phyloP scores from a whole-genome alignment of 2,329 filamentous ascomycete species.

The Taxawa tesnikishii region DNA sequence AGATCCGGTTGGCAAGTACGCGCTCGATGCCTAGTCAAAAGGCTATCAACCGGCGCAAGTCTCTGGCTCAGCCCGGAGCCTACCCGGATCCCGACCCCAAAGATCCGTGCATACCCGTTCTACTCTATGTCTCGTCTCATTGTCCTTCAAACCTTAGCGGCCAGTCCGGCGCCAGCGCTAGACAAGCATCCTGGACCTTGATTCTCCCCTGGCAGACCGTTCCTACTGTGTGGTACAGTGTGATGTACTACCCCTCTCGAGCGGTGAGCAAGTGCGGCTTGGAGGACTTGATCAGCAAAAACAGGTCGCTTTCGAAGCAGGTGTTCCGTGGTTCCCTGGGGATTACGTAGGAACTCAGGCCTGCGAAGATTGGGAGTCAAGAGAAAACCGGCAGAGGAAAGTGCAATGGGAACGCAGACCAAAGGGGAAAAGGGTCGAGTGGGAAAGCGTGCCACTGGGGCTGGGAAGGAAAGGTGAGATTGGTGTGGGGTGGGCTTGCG shows the following conservation, averaged over 20 bases:
- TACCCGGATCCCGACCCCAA: constrained; percentile 42
- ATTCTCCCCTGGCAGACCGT: constrained; percentile 88
- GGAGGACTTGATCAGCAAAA: constrained; percentile 69
- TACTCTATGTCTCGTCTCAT: constrained; percentile 43
- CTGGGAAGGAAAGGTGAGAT: constrained; percentile 67
- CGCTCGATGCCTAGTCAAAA: constrained; percentile 62
- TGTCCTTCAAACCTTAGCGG: constrained; percentile 26
- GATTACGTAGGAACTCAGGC: constrained; percentile 72
- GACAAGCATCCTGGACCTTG: constrained; percentile 66
- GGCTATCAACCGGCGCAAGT: constrained; percentile 65
- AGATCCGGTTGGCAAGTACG: constrained; percentile 51
- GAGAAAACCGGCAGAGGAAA: constrained; percentile 47
- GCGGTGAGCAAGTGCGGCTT: constrained; percentile 69
- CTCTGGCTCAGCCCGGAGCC: constrained; percentile 48
- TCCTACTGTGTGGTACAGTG: constrained; percentile 67
- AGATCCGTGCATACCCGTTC: constrained; percentile 68
- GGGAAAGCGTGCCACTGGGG: constrained; percentile 62
- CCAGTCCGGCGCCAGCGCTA: constrained; percentile 4
- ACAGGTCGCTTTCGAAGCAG: constrained; percentile 72
- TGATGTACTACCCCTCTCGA: constrained; percentile 75
- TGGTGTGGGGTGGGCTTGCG: constrained; percentile 70
- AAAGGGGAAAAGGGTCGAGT: constrained; percentile 69
- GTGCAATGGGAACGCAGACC: constrained; percentile 63
- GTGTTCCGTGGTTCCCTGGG: constrained; percentile 70
- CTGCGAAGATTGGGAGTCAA: constrained; percentile 65